Base-by-base conservation (phyloP, 2,329 filamentous ascomycete genomes). In the Ploettnerulaceae sp. region DNA sequence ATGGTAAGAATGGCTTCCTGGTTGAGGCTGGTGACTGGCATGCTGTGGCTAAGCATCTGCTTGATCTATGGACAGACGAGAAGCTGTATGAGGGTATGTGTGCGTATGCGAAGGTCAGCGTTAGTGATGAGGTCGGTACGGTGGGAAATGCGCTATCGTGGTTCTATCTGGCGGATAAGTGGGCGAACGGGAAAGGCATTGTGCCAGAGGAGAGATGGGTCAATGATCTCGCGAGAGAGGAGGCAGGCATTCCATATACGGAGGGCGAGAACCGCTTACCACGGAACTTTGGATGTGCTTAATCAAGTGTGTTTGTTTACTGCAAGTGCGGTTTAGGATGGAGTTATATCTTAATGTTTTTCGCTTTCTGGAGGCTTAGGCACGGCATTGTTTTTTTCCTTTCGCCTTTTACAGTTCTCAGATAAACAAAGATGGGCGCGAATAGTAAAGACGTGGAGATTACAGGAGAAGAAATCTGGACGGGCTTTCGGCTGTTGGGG, bases 111-210 rank as follows among this genome's bases (percentile, higher is more conserved):
- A 69, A 68, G 28, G 70, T 65, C 0, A 79, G 84, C 49, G 84
- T 93, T 11, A 88, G 82, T 50, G 87, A 93, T 60, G 87, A 93
- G 63, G 85, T 91, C 1, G 79, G 83, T 51, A 93, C 87, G 0
- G 84, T 89, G 1, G 87, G 87, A 0, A 90, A 90, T 63, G 81
- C 82, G 1, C 69, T 91, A 9, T 73, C 71, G 17, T 93, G 86
- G 86, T 76, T 87, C 62, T 91, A 87, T 63, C 71, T 93, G n/a
- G 84, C 83, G 0, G 76, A 80, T 56, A 80, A 78, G 61, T 73
- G 85, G 64, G 69, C 74, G 17, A 76, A 81, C 56, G 67, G 71
- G 1, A 70, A 77, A 56, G 64, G 67, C 43, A 55, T 87, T 17
- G 68, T 71, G 48, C 82, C 82, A 1, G 68, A 81, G 36, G 78